Percentiles rank a stretch among this genome's conserved stretches.
phyloP scores from a whole-genome alignment of 208 protist genomes.

The Strigomonas oncopelti region DNA sequence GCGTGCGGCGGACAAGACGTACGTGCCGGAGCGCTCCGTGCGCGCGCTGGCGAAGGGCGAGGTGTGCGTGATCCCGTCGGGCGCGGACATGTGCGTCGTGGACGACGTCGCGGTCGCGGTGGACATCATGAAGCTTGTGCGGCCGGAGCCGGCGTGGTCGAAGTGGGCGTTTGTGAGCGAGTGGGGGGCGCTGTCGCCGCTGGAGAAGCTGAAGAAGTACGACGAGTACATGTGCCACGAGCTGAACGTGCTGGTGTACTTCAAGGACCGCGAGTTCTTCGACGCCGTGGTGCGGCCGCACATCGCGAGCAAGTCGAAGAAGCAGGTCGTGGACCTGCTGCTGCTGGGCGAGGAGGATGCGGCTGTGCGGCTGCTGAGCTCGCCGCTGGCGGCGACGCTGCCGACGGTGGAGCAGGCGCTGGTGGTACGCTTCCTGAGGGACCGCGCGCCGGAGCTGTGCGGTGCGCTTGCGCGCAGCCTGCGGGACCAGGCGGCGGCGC shows the following conservation, averaged over 20 bases:
- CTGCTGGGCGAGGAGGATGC: conserved; percentile 12
- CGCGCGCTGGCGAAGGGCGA: neutral
- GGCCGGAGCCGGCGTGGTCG: neutral
- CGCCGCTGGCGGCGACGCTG: conserved; percentile 2
- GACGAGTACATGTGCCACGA: conserved; percentile 20
- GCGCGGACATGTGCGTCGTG: conserved; percentile 7
- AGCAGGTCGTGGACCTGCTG: conserved; percentile 17
- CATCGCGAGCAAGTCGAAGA: conserved; percentile 14
- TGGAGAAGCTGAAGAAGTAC: conserved; percentile 18
- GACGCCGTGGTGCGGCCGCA: conserved; percentile 15
- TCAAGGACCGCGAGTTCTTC: conserved; percentile 24
- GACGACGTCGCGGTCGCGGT: conserved; percentile 1
- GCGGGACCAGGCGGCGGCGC: neutral
- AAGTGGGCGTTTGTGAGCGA: conserved; percentile 15
- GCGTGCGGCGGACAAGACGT: conserved; percentile 1
- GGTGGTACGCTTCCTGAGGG: conserved; percentile 11
- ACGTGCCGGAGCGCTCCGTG: conserved; percentile 10
- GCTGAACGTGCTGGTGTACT: conserved; percentile 20
- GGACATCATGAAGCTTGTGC: neutral
- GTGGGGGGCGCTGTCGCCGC: conserved; percentile 11
- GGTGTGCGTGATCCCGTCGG: neutral
- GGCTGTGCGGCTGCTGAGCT: neutral
- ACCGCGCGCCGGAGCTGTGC: conserved; percentile 10
- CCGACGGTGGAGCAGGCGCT: conserved; percentile 10
- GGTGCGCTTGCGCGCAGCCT: neutral